Percentiles rank a stretch among this genome's conserved stretches.
Conservation (phyloP, 495 filamentous ascomycete genomes). For the Aspergillus heteromorphus region DNA sequence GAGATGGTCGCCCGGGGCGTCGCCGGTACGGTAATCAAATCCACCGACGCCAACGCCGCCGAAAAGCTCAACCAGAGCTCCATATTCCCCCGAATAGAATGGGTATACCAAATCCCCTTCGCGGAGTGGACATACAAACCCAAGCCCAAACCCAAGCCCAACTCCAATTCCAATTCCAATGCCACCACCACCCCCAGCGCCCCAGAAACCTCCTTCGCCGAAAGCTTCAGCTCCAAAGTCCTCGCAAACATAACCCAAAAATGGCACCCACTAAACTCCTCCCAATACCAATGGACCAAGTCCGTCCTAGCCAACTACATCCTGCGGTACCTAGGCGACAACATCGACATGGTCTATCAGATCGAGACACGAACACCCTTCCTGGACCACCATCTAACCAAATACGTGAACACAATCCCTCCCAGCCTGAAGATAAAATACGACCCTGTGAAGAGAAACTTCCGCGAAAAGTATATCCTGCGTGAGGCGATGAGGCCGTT, state of each 20-base stretch:
- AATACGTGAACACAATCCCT: slow-evolving; percentile 43
- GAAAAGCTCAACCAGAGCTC: background rate
- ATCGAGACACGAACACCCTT: slow-evolving; percentile 46
- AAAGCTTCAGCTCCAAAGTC: slow-evolving; percentile 19
- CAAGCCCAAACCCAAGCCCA: too few species aligned
- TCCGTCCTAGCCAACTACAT: slow-evolving; percentile 35
- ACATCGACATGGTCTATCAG: slow-evolving; percentile 46
- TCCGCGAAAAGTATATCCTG: slow-evolving; percentile 46
- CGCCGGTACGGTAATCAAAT: background rate
- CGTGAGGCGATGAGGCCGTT: slow-evolving; percentile 44
- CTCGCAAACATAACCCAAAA: slow-evolving; percentile 25
- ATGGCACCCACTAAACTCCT: slow-evolving; percentile 49
- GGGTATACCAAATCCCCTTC: slow-evolving; percentile 1
- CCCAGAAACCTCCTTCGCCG: slow-evolving; percentile 13
- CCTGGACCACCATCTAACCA: slow-evolving; percentile 46
- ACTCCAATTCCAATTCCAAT: too few species aligned
- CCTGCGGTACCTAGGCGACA: slow-evolving; percentile 43
- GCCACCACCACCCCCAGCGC: too few species aligned
- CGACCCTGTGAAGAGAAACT: slow-evolving; percentile 17
- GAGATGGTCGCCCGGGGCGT: background rate
- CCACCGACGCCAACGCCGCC: background rate
- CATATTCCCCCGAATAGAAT: background rate
- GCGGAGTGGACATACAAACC: slow-evolving; percentile 4
- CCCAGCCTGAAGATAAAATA: slow-evolving; percentile 43
- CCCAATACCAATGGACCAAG: slow-evolving; percentile 40